Evolutionary conservation across 2,329 filamentous ascomycete genomes (phyloP).

Genomic region (Lecanicillium sp.): DNA sequence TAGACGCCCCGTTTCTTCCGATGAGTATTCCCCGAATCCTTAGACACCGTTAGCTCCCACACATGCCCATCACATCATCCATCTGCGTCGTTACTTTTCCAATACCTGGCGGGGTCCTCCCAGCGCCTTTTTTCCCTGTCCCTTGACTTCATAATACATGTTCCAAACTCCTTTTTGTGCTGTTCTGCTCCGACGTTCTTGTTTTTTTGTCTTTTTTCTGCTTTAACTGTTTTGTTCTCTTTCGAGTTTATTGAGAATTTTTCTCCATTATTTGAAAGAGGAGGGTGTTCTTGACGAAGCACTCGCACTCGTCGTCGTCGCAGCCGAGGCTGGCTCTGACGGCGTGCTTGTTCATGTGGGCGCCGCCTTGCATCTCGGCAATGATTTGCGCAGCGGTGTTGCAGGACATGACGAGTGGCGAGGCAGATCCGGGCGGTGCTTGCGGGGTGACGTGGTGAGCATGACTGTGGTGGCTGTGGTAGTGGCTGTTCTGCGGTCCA

Average conservation of each 20-base stretch:
- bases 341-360: constrained; percentile 18
- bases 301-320: constrained; percentile 14
- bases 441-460: not conserved
- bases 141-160: not conserved
- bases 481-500: not conserved
- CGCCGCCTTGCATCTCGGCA: constrained; percentile 33
- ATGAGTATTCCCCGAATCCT: no score
- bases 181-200: not conserved
- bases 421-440: constrained; percentile 6
- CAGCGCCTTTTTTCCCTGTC: not conserved
- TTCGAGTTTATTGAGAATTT: not conserved
- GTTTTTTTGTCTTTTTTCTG: not conserved
- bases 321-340: constrained; percentile 28
- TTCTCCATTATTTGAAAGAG: constrained; percentile 15
- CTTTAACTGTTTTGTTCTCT: not conserved
- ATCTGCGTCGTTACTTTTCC: not conserved
- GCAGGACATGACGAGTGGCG: constrained; percentile 30
- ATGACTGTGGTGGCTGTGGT: not conserved
- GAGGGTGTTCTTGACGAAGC: constrained; percentile 16
- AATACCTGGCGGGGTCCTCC: constrained; percentile 1
- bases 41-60: no score
- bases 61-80: not conserved
- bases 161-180: not conserved
- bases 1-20: no score
- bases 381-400: constrained; percentile 32